A percentile compares a stretch with the other conserved stretches of the same genome.
Conservation (phyloP, 495 filamentous ascomycete species). For the Jackrogersella multiformis region DNA sequence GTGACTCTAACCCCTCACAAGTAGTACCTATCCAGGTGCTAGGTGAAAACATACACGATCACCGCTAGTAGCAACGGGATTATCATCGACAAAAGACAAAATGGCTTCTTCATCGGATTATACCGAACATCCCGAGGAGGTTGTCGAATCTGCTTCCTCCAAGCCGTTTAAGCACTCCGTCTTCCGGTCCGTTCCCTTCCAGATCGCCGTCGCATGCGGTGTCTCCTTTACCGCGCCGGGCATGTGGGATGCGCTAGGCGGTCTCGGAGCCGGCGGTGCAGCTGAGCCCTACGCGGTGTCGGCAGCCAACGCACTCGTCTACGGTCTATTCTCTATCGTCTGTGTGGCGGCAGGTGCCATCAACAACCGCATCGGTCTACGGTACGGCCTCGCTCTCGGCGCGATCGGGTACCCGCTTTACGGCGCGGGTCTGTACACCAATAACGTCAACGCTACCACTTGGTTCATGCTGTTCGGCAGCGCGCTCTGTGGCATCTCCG, state of each 20-base stretch:
- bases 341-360: conserved; percentile 47
- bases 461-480: conserved; percentile 43
- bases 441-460: conserved; percentile 35
- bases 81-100: conserved; percentile 4
- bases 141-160: background rate
- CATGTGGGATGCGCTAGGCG: conserved; percentile 49
- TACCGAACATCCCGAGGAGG: conserved; percentile 8
- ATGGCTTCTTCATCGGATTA: conserved; percentile 29
- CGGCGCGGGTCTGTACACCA: conserved; percentile 39
- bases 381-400: conserved; percentile 44
- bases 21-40: too few species aligned
- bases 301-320: conserved; percentile 47
- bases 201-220: conserved; percentile 45
- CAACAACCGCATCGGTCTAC: conserved; percentile 48
- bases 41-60: background rate
- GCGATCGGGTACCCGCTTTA: conserved; percentile 40
- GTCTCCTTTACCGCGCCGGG: conserved; percentile 45
- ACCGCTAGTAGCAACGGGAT: background rate
- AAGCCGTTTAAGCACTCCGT: conserved; percentile 29
- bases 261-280: conserved; percentile 42
- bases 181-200: conserved; percentile 47
- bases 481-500: conserved; percentile 40
- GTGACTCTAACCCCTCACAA: background rate
- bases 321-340: conserved; percentile 47
- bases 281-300: conserved; percentile 47